phyloP scores from a whole-genome alignment of 768 basidiomycete species.

The Lactarius indigo region DNA sequence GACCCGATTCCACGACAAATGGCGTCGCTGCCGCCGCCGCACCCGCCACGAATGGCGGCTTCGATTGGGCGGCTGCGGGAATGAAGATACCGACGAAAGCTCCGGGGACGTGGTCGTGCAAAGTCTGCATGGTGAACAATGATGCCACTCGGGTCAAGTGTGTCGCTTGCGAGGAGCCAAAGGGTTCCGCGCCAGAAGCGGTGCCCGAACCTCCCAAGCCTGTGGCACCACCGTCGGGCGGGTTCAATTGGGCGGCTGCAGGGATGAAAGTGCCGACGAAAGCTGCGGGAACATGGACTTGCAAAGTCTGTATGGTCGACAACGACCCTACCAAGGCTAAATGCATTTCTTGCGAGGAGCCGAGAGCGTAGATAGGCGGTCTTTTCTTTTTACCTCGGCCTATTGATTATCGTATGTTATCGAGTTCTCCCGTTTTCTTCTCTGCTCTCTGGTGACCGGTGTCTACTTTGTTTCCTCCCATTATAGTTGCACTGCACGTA shows the following conservation, averaged over 20 bases:
- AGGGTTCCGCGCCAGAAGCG: background rate
- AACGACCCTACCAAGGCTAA: conserved; percentile 30
- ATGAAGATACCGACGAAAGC: background rate
- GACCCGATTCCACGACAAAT: conserved; percentile 1
- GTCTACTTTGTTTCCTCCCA: background rate
- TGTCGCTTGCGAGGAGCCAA: background rate
- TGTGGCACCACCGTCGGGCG: conserved; percentile 11
- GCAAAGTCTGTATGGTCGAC: conserved; percentile 35
- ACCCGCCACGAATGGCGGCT: background rate
- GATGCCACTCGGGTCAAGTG: background rate
- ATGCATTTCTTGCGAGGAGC: conserved; percentile 33
- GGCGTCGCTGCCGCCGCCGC: background rate
- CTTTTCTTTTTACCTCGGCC: background rate
- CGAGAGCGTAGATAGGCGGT: conserved; percentile 14
- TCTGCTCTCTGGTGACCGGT: conserved; percentile 1
- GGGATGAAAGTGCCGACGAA: conserved; percentile 34
- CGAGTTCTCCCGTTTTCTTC: background rate
- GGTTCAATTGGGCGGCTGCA: conserved; percentile 41
- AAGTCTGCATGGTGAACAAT: background rate
- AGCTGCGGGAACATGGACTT: conserved; percentile 37
- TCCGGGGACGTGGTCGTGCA: background rate
- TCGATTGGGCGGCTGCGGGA: background rate
- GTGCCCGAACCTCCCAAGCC: background rate
- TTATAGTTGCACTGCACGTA: conserved; percentile 18
- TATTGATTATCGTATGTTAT: conserved; percentile 22